Evolutionary conservation across 495 filamentous ascomycete genomes (phyloP), one percentile per base, ranked within the genome.

Genomic region (Podospora pseudoanserina): DNA sequence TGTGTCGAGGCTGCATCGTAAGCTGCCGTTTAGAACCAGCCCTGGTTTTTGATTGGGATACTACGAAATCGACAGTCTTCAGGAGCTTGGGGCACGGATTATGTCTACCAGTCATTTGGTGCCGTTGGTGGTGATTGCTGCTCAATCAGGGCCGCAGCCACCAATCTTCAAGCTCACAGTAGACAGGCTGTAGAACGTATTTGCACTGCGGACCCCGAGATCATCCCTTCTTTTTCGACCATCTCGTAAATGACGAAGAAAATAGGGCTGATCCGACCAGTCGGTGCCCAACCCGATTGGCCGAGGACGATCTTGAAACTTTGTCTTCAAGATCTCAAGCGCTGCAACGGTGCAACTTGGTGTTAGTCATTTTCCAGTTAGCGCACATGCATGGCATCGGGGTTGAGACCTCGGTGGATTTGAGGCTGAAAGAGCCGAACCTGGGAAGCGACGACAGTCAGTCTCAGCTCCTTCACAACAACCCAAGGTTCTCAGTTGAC

Each of bases 1-100:
- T 63, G 73, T 72, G 56, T 73, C 73, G 30, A 71, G 83, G 19
- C 71, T 88, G 57, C 84, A 84, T 75, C 79, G 84, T 28, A 71
- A 69, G 59, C 72, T 83, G 60, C 79, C 79, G 4, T 81, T 83
- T 61, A 72, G 69, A 27, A 67, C 67, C 9, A 49, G 39, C 15
- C 5, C 39, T 11, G 39, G 39, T 5, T 11, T 5, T 13, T 49
- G 39, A 49, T 23, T 23, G 23, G 23, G 23, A 23, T 23, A 23
- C 23, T 32, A 32, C 30, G 30, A 32, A 32, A 32, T 32, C 7
- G 30, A 23, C 23, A 23, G 23, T 23, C 23, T 2, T 1, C 23
- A 23, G 23, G 23, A 23, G 23, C 23, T 23, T 23, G 23, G 23
- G 23, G 23, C 23, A 23, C 23, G 23, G 23, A 23, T 23, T 23